Evolutionary conservation across 768 basidiomycete genomes (phyloP).

Genomic region (Leccinum boreale): DNA sequence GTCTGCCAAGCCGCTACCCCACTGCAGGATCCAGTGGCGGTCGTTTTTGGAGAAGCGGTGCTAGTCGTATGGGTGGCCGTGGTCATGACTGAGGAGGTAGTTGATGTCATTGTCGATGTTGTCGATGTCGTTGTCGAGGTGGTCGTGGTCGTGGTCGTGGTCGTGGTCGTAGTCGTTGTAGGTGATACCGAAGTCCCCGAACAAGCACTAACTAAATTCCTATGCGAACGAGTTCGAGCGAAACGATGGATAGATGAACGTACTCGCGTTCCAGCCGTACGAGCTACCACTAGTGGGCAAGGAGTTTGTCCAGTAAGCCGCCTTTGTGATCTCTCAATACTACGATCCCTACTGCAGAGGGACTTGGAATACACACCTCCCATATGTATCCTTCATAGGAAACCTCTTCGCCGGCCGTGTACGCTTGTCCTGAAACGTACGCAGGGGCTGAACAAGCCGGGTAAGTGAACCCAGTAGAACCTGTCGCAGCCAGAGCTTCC

Average conservation of each 20-base stretch:
- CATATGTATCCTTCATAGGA: slow-evolving; percentile 62
- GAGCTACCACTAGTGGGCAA: slow-evolving; percentile 47
- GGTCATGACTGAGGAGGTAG: slow-evolving; percentile 13
- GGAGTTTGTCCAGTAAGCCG: slow-evolving; percentile 55
- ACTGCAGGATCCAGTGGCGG: slow-evolving; percentile 39
- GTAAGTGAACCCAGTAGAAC: slow-evolving; percentile 67
- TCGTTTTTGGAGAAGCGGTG: slow-evolving; percentile 14
- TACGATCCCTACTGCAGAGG: background rate
- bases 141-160: slow-evolving; percentile 5
- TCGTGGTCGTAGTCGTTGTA: background rate
- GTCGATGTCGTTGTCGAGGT: background rate
- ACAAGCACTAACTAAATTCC: slow-evolving; percentile 22
- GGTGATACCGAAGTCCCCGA: slow-evolving; percentile 6
- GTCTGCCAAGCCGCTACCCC: slow-evolving; percentile 50
- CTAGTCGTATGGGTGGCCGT: slow-evolving; percentile 9
- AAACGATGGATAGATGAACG: slow-evolving; percentile 16
- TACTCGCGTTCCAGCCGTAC: slow-evolving; percentile 66
- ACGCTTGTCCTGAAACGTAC: slow-evolving; percentile 46
- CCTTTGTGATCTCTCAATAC: slow-evolving; percentile 33
- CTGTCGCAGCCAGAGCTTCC: slow-evolving; percentile 53
- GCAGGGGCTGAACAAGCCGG: slow-evolving; percentile 58
- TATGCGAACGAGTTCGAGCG: background rate
- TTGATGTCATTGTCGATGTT: slow-evolving; percentile 8
- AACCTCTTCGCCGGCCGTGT: slow-evolving; percentile 50
- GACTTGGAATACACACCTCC: slow-evolving; percentile 40